Base-by-base conservation (phyloP, 768 basidiomycete genomes). In the Mycena pura region DNA sequence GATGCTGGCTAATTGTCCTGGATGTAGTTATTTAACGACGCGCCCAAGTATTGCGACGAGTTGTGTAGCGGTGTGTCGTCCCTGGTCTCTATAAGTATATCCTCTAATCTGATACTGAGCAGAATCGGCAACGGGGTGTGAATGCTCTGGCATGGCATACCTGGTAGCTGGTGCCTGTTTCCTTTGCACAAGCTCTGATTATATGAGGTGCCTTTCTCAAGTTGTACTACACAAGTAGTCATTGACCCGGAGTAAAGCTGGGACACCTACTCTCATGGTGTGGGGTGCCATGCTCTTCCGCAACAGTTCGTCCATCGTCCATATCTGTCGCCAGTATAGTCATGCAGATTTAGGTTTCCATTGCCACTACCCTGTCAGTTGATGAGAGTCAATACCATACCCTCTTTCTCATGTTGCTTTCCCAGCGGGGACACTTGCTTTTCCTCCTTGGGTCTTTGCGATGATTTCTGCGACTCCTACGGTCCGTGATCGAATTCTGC, bases 401-500 rank as follows among this genome's bases (percentile, higher is more conserved):
- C 31, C 31, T 27, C 36, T 15, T 38, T 50, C 49, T 50, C 49
- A 50, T 24, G 13, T 39, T 38, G 10, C 7, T 50, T 38, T 50
- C 34, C 36, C 25, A 50, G 49, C 49, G 49, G 49, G 49, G 31
- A 38, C 49, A 50, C 19, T 21, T 14, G 46, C 46, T 31, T 36
- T 50, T 39, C 49, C 49, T 25, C 14, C 49, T 31, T 50, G 49
- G 49, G 49, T 31, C 11, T 5, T 50, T 15, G 36, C 49, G 31
- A 50, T 50, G 49, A 39, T 50, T 39, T 50, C 49, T 27, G 49
- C 49, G 36, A 48, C 49, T 50, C 49, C 49, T 36, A 50, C 49
- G 36, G 49, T 50, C 34, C 24, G 36, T 50, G 6, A 38, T 50
- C 39, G 36, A 34, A 22, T 19, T 36, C 32, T 50, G 11, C 24